Conservation (phyloP, 2,329 filamentous ascomycete genomes). For the Cladosporium sp. region DNA sequence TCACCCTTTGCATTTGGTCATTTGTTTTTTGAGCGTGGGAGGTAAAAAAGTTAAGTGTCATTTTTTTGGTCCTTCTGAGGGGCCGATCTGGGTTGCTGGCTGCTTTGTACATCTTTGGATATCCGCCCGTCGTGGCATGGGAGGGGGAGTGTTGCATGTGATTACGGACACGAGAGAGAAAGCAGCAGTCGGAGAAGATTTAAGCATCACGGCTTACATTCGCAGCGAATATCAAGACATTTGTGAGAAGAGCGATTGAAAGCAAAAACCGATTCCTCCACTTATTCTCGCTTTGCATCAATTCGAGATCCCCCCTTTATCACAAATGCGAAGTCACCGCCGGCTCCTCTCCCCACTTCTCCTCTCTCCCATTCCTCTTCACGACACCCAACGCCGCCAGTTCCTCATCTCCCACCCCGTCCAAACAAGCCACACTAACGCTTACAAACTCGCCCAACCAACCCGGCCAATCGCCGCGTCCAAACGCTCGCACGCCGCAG, state of each 20-base stretch:
- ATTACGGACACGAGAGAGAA: not conserved
- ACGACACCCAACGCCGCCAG: not conserved
- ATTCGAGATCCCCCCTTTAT: not conserved
- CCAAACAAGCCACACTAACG: conserved; percentile 5
- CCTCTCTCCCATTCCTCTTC: conserved; percentile 8
- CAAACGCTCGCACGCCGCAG: not conserved
- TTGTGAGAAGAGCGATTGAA: not conserved
- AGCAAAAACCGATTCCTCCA: not conserved
- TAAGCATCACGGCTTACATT: not conserved
- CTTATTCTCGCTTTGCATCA: not conserved
- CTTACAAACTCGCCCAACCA: not conserved
- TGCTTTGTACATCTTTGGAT: not conserved
- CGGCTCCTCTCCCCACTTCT: not conserved
- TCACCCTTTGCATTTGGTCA: not conserved
- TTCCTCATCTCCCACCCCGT: not conserved
- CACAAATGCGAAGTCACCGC: not conserved
- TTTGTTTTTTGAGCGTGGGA: not conserved
- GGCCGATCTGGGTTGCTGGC: not conserved
- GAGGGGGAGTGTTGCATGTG: not conserved
- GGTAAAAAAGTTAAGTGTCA: not conserved
- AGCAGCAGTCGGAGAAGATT: not conserved
- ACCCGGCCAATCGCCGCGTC: not conserved
- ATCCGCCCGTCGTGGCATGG: no score
- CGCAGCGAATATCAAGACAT: not conserved
- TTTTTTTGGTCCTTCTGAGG: not conserved